Conservation (phyloP, 768 basidiomycete genomes). For the Russula griseocarnosa region DNA sequence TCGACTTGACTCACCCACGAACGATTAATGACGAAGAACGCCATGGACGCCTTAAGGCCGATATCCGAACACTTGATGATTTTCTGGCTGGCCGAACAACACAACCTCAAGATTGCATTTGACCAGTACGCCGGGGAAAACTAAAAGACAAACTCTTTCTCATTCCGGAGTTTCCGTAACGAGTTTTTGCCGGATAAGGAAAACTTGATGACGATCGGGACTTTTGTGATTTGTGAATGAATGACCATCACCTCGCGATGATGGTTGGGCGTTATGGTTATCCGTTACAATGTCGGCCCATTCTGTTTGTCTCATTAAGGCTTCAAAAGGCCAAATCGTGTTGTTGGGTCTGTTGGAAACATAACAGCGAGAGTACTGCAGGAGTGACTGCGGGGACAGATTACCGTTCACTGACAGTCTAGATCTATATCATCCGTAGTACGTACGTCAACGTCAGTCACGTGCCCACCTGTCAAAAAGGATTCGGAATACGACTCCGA, state of each 20-base stretch:
- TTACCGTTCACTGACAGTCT: no score
- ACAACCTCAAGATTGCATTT: neutral
- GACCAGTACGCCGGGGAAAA: neutral
- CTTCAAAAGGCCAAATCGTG: no score
- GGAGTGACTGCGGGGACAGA: no score
- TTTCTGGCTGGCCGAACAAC: neutral
- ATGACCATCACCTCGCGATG: neutral
- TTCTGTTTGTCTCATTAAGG: neutral
- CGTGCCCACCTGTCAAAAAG: no score
- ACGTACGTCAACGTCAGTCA: no score
- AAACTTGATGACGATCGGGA: neutral
- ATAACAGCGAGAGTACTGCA: no score
- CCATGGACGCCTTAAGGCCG: neutral
- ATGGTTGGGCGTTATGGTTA: neutral
- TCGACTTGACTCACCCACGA: neutral
- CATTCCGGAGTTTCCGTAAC: neutral
- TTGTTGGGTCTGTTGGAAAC: no score
- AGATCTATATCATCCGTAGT: no score
- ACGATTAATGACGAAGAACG: neutral
- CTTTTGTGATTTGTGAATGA: neutral
- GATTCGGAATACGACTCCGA: no score
- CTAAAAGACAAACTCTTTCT: neutral
- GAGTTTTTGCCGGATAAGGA: neutral
- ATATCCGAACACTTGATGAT: neutral
- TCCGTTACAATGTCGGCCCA: neutral